Conservation (phyloP, 495 filamentous ascomycete genomes). For the Geoglossum glabrum region DNA sequence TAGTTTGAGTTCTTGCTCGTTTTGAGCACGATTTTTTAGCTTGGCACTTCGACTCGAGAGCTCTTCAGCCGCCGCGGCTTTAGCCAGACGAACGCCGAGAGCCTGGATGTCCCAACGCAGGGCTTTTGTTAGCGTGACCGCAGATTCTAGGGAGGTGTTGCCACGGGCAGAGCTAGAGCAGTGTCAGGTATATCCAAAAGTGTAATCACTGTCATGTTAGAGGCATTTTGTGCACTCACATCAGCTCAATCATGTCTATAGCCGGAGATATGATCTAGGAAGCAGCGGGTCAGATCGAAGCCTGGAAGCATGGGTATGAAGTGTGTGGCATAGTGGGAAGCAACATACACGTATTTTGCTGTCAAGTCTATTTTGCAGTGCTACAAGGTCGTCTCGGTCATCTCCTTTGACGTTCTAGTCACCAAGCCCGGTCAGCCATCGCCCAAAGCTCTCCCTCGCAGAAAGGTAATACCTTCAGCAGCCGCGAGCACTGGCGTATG, state of each 20-base stretch:
- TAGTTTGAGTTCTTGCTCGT: conserved; percentile 39
- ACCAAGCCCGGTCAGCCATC: not conserved
- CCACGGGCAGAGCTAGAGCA: conserved; percentile 57
- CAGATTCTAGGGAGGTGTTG: conserved; percentile 85
- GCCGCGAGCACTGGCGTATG: conserved; percentile 55
- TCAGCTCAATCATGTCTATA: conserved; percentile 86
- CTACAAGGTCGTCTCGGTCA: conserved; percentile 45
- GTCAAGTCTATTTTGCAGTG: conserved; percentile 54
- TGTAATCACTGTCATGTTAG: not conserved
- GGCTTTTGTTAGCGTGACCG: conserved; percentile 65
- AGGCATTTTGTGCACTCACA: conserved; percentile 29
- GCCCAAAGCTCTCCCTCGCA: not conserved
- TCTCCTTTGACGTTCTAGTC: conserved; percentile 46
- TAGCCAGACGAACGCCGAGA: conserved; percentile 56
- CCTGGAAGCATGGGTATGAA: not conserved
- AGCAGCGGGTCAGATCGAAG: not conserved
- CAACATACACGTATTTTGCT: conserved; percentile 59
- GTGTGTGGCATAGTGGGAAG: not conserved
- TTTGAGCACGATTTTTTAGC: conserved; percentile 25
- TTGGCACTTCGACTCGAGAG: conserved; percentile 27
- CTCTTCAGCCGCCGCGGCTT: conserved; percentile 49
- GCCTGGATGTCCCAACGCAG: conserved; percentile 77
- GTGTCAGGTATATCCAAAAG: not conserved
- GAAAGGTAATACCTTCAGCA: conserved; percentile 43
- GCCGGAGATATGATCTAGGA: conserved; percentile 68